Evolutionary conservation across 164 flowering plant species (phyloP), one percentile per base, ranked within the genome.

Genomic region (Stephania yunnanensis): DNA sequence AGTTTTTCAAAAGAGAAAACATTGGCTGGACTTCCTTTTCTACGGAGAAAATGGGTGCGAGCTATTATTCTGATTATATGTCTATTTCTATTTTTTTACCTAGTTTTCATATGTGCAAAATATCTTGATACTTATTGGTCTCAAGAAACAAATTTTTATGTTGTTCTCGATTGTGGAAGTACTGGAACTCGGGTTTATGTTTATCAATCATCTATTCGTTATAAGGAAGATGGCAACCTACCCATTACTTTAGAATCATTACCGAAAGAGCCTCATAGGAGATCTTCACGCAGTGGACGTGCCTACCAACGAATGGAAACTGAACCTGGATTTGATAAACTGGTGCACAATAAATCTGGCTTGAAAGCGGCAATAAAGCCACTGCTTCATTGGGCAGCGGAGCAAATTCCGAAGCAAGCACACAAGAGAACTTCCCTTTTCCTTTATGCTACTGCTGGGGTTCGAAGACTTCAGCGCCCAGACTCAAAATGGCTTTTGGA

Each of bases 251-350:
- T 95, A 78, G 86, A 65, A 72, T 85, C 98, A 50, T 77, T 88
- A 63, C 91, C 91, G 0, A 90, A 87, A 80, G 84, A 80, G 69
- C 75, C 77, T 74, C 77, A 75, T 30, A 83, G 78, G 73, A 89
- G 84, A 72, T 74, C 90, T 17, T 80, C 88, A 25, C 86, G 77
- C 75, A 82, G 79, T 81, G 97, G 97, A 7, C 93, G 97, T 77
- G 97, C 98, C 61, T 95, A 93, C 79, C 89, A 87, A 69, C 85
- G 99, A 66, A 91, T 93, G 97, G 99, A 95, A 83, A 95, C 97
- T 69, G 99, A 93, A 76, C 99, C 99, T 74, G 99, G 98, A 17
- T 84, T 95, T 73, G 91, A 95, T 82, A 92, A 92, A 80, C 85
- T 93, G 80, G 98, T 93, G 31, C 89, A 84, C 70, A 90, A 92